Evolutionary conservation across 805 yeast genomes (phyloP), one percentile per base, ranked within the genome.

Genomic region (Nakazawaea molendinolei): DNA sequence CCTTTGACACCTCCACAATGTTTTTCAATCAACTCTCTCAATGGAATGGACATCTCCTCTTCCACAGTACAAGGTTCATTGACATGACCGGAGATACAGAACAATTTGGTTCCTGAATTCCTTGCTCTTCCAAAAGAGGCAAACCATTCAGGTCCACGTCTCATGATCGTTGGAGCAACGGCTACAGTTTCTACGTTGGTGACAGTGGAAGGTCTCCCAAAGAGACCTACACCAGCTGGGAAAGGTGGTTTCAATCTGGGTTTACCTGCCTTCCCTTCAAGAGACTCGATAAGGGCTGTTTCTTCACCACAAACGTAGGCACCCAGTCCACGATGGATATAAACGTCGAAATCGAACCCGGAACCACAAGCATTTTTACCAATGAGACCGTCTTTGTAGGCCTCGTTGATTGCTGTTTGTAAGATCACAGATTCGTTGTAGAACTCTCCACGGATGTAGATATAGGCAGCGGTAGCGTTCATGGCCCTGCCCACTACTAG

Each of bases 221-320:
- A 86, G 38, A 86, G 67, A 51, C 95, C 95, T 41, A 85, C 90
- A 52, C 94, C 95, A 23, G 95, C 95, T 23, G 95, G 95, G 74
- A 86, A 86, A 45, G 95, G 95, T 24, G 95, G 95, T 76, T 86
- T 86, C 58, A 86, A 72, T 63, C 95, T 77, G 48, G 95, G 95
- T 63, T 86, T 86, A 47, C 95, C 95, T 40, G 92, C 94, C 62
- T 86, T 86, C 50, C 95, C 95, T 65, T 86, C 95, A 37, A 86
- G 67, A 3, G 89, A 79, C 65, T 86, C 95, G 54, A 86, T 84
- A 56, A 86, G 65, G 5, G 94, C 87, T 28, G 95, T 86, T 63
- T 86, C 95, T 63, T 86, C 95, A 51, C 95, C 95, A 63, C 95
- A 86, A 34, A 86, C 73, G 61, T 86, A 86, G 8, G 95, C 95